Conservation (phyloP, 148 eudicot species). For the Heliamphora exappendiculata region DNA sequence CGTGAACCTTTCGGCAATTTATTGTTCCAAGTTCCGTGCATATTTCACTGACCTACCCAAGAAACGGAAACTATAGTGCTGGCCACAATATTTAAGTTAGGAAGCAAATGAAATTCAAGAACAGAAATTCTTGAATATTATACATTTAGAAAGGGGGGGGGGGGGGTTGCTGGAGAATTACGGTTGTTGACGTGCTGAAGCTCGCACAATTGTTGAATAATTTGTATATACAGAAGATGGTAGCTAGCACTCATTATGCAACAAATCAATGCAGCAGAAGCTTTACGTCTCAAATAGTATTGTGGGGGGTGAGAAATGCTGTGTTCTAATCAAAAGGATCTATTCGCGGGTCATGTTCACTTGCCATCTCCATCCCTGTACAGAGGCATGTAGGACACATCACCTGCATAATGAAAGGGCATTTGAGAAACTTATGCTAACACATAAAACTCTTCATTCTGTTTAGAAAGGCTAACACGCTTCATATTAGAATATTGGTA, state of each 20-base stretch:
- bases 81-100: background rate
- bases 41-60: no score
- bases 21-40: no score
- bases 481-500: no score
- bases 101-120: background rate
- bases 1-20: no score
- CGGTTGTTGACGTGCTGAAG: background rate
- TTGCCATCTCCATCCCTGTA: slow-evolving; percentile 98
- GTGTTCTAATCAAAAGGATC: slow-evolving; percentile 72
- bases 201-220: background rate
- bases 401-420: slow-evolving; percentile 45
- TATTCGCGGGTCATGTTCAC: slow-evolving; percentile 90
- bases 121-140: background rate
- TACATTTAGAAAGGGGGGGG: background rate
- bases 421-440: background rate
- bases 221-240: background rate
- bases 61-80: no score
- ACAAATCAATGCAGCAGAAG: background rate
- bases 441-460: background rate
- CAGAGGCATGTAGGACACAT: slow-evolving; percentile 99
- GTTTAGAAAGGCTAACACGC: no score
- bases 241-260: background rate
- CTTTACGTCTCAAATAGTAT: background rate
- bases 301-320: background rate
- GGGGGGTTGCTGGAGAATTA: background rate